A percentile compares a stretch with the other conserved stretches of the same genome.
Evolutionary conservation across 2,329 filamentous ascomycete species (phyloP).

Genomic region (Fusarium setosum): DNA sequence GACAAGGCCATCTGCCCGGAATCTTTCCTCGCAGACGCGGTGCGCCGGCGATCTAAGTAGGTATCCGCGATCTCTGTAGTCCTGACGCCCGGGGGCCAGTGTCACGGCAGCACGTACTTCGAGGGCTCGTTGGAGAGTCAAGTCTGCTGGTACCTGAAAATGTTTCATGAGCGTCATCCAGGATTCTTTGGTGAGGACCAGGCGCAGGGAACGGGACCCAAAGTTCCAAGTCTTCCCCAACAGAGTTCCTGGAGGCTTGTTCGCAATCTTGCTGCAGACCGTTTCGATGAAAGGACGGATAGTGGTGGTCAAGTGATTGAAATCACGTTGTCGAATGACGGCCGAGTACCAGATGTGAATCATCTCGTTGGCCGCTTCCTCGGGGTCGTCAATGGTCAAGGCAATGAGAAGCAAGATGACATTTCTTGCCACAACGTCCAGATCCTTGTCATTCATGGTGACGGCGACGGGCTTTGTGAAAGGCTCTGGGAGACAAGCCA

Average conservation of each 20-base stretch:
- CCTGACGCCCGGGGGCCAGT: background rate
- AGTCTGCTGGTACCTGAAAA: background rate
- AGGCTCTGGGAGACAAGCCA: background rate
- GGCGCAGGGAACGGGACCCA: background rate
- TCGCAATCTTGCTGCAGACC: background rate
- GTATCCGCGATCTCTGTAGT: background rate
- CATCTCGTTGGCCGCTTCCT: conserved; percentile 4
- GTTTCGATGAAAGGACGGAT: background rate
- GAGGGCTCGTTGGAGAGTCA: background rate
- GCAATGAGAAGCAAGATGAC: conserved; percentile 11
- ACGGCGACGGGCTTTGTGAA: background rate
- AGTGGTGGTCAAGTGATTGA: background rate
- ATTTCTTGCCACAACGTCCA: conserved; percentile 19
- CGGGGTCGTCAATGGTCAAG: background rate
- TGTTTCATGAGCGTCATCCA: conserved; percentile 6
- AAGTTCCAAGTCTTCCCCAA: background rate
- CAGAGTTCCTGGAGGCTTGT: rapidly evolving
- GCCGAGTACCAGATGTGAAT: conserved; percentile 25
- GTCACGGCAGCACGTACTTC: background rate
- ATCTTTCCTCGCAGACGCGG: background rate
- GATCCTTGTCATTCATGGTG: conserved; percentile 15
- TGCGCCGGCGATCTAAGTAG: background rate
- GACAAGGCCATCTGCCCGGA: conserved; percentile 11
- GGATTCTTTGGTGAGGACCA: background rate
- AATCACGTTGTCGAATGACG: conserved; percentile 2